These are phyloP conservation scores for Hypoxylon sp. DNA, from an alignment of 2,329 filamentous ascomycete genomes.

Conservation along the genomic window DNA sequence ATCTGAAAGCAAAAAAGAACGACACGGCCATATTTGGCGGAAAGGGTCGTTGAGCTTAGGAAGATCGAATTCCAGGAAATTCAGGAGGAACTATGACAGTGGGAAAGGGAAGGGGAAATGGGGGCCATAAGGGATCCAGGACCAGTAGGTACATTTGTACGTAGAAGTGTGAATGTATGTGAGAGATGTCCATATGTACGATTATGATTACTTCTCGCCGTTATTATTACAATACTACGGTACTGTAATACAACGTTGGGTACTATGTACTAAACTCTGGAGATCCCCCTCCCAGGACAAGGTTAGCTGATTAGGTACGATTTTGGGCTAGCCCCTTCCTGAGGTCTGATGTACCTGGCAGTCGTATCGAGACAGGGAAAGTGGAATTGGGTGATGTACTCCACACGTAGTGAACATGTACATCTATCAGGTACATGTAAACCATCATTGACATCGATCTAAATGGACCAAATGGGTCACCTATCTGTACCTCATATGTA, in stretches of 20 bases:
- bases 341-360: slow-evolving; percentile 21
- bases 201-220: slow-evolving; percentile 31
- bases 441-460: slow-evolving; percentile 4
- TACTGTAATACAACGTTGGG: slow-evolving; percentile 33
- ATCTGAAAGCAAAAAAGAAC: slow-evolving; percentile 29
- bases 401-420: slow-evolving; percentile 37
- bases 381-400: slow-evolving; percentile 28
- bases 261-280: slow-evolving; percentile 23
- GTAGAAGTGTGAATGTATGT: not conserved
- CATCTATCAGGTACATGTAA: not conserved
- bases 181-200: slow-evolving; percentile 18
- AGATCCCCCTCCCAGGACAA: slow-evolving; percentile 35
- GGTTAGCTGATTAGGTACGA: slow-evolving; percentile 2
- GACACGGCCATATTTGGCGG: slow-evolving; percentile 29
- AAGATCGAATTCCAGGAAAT: slow-evolving; percentile 7
- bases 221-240: slow-evolving; percentile 41
- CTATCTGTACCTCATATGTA: no score
- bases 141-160: slow-evolving; percentile 14
- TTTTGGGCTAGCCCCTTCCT: slow-evolving; percentile 17
- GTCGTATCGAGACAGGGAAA: slow-evolving; percentile 29
- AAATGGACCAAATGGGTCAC: slow-evolving; percentile 2
- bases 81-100: slow-evolving; percentile 22
- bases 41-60: slow-evolving; percentile 14
- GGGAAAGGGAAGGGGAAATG: slow-evolving; percentile 33
- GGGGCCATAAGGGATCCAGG: slow-evolving; percentile 40